Evolutionary conservation across 2,329 filamentous ascomycete genomes (phyloP), one percentile per base, ranked within the genome.

Genomic region (Coniochaeta sp.): DNA sequence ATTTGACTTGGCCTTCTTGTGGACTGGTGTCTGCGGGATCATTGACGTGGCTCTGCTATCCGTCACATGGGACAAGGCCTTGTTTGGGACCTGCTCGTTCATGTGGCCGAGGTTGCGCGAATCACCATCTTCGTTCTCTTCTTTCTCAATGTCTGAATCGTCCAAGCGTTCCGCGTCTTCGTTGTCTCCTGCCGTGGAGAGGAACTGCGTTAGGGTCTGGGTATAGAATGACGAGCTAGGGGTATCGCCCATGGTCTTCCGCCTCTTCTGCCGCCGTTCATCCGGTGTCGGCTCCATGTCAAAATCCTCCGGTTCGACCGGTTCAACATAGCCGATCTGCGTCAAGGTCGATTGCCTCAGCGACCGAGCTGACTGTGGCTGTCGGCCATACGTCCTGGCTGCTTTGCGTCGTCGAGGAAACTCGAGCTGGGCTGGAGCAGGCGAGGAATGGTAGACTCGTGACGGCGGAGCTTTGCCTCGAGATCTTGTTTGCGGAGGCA

Each of bases 1-100:
- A 61, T 79, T 74, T 1, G 71, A 65, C 38, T 70, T 71, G 38
- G 65, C 67, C 43, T 64, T 66, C 59, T 68, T 66, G 59, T 64
- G 55, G 19, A 67, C 67, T 0, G 78, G 79, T 6, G 79, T 81
- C 61, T 79, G 74, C 0, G 77, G 77, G 6, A 76, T 68, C n/a
- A 74, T 62, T 0, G 74, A 73, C 24, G 65, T 54, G 12, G 61
- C 61, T 34, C 61, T 64, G 26, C 59, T 50, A 17, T 50, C 38
- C n/a, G 54, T 57, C 11, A 57, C 54, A 36, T 38, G 54, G 24
- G 54, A 57, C 17, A 38, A n/a, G 6, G 54, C 34, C 22, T 57
- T 57, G 3, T 36, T 22, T 3, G 54, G 33, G n/a, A 19, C 24
- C 26, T 12, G 28, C 60, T 54, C 57, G 5, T 22, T 38, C 4